Evolutionary conservation across 2,329 filamentous ascomycete species (phyloP), one percentile per base, ranked within the genome.

Genomic region (Colletotrichum sp.): DNA sequence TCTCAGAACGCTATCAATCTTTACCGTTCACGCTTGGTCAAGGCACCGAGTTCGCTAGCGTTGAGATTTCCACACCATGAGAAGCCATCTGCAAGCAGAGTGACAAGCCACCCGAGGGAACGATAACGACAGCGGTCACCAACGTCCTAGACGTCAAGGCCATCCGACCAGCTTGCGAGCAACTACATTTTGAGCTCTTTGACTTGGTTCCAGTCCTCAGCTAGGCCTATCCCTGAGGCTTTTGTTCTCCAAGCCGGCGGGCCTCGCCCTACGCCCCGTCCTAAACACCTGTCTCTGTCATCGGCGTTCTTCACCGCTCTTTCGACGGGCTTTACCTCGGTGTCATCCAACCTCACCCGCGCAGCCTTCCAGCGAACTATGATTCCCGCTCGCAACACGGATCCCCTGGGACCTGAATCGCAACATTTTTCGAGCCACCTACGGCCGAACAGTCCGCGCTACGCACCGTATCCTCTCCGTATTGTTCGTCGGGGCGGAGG

Each of bases 191-290:
- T 16, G 63, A 57, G 30, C 55, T 63, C 44, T 72, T 64, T 44
- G 69, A 44, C 63, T 36, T 64, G 64, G 70, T 59, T 64, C 32
- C 18, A 30, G 32, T 39, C 7, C 24, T 28, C 5, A 60, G 44
- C 73, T 68, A 59, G 73, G 70, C 70, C 24, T n/a, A 76, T 73
- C 73, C 73, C 64, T 76, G 73, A 57, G 73, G 15, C 32, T 12
- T 63, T 49, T 57, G 28, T 52, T 44, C n/a, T 24, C 49, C 52
- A 34, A n/a, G 39, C 39, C 18, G 39, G 18, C 28, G 34, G 24
- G 24, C 26, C 32, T 60, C 34, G 67, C 30, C 36, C 26, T 34
- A 21, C 55, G 63, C 39, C 69, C 69, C 39, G 13, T 68, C 36
- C 63, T 13, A 39, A 36, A 28, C 36, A 21, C 39, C 28, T 72